phyloP scores from a whole-genome alignment of 257 asterid genomes.

The Primulina huaijiensis region DNA sequence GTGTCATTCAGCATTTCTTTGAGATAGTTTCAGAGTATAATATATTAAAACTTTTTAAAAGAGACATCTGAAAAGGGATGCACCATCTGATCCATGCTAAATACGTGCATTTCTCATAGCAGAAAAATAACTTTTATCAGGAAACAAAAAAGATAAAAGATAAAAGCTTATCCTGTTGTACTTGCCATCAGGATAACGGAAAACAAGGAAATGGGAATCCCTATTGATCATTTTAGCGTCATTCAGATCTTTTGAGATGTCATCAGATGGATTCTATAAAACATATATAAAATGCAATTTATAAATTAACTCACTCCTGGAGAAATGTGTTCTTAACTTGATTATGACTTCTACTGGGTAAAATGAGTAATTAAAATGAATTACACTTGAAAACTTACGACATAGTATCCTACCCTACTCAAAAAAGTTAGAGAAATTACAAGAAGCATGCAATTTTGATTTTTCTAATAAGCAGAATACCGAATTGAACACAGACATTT shows the following conservation, averaged over 20 bases:
- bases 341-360: neutral
- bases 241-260: neutral
- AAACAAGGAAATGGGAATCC: neutral
- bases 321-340: neutral
- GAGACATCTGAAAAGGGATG: neutral
- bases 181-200: too few relatives aligned
- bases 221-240: neutral
- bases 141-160: too few relatives aligned
- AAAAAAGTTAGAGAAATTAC: neutral
- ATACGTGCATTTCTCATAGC: neutral
- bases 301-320: neutral
- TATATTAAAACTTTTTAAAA: neutral
- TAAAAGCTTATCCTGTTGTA: too few relatives aligned
- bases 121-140: too few relatives aligned
- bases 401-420: neutral
- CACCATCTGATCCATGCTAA: neutral
- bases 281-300: neutral
- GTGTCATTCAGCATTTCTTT: neutral
- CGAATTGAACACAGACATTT: neutral
- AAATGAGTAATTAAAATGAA: constrained; percentile 1
- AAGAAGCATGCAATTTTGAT: neutral
- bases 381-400: neutral
- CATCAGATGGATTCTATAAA: neutral
- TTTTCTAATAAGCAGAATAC: neutral
- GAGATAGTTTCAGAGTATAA: neutral